Evolutionary conservation across 148 eudicot species (phyloP).

Genomic region (Rhododendron molle): DNA sequence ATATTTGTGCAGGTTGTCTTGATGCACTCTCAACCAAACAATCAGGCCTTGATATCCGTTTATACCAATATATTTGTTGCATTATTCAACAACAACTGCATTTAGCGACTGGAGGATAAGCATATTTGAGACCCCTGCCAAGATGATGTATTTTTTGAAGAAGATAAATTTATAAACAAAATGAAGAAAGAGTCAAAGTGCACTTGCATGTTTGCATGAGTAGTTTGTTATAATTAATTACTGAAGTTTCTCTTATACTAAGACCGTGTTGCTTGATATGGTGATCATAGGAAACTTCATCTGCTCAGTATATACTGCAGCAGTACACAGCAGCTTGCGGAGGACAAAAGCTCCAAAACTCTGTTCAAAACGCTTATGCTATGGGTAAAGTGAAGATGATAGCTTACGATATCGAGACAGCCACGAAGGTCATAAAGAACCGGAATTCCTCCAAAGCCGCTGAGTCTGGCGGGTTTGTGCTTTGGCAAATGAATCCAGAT

Average conservation of each 20-base stretch:
- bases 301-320: slow-evolving; percentile 89
- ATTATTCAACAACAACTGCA: neutral
- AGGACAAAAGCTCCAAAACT: slow-evolving; percentile 62
- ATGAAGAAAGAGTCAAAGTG: neutral
- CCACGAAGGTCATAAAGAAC: slow-evolving; percentile 74
- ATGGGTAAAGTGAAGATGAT: slow-evolving; percentile 82
- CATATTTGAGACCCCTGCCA: neutral
- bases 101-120: neutral
- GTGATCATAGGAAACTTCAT: slow-evolving; percentile 63
- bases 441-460: slow-evolving; percentile 63
- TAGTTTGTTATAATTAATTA: neutral
- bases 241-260: neutral
- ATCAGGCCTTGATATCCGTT: neutral
- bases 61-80: neutral
- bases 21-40: neutral
- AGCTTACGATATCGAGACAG: slow-evolving; percentile 78
- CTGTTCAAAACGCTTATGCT: slow-evolving; percentile 71
- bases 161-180: neutral
- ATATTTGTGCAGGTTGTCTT: neutral
- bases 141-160: neutral
- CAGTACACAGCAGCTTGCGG: slow-evolving; percentile 84
- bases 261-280: neutral
- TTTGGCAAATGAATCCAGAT: slow-evolving; percentile 93
- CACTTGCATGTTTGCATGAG: neutral
- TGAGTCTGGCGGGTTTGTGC: slow-evolving; percentile 79